Conservation (phyloP, 371 early-diverging fungal genomes). For the Mucor mucedo region DNA sequence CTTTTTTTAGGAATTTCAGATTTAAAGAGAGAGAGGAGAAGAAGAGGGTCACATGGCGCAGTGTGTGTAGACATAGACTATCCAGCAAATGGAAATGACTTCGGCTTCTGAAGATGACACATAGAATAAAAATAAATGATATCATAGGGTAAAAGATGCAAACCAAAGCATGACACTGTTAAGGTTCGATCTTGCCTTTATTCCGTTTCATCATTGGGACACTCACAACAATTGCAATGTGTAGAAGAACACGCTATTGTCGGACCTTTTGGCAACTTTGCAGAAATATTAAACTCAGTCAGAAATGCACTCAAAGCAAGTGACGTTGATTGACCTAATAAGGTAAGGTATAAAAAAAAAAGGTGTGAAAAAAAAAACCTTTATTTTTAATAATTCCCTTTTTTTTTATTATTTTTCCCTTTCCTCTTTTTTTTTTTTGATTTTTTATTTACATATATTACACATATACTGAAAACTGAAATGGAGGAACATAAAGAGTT, state of each 20-base stretch:
- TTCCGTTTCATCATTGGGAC: too few relatives aligned
- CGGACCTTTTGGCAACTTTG: background rate
- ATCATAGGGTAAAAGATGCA: too few relatives aligned
- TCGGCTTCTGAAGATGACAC: too few relatives aligned
- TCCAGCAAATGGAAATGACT: too few relatives aligned
- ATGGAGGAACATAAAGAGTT: constrained; percentile 2
- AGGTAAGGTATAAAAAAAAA: constrained; percentile 4
- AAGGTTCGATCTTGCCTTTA: too few relatives aligned
- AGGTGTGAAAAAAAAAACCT: background rate
- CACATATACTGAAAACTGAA: background rate
- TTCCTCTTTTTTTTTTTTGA: background rate
- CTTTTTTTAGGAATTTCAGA: background rate
- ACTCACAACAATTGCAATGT: too few relatives aligned
- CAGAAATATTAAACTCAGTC: background rate
- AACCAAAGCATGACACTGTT: too few relatives aligned
- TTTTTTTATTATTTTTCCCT: background rate
- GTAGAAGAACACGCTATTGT: background rate
- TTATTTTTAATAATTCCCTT: background rate
- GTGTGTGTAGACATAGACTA: too few relatives aligned
- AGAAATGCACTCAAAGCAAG: constrained; percentile 3
- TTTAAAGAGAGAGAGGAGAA: background rate
- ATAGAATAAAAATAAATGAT: too few relatives aligned
- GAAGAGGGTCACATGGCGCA: too few relatives aligned
- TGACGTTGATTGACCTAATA: constrained; percentile 8
- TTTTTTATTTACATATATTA: background rate